Evolutionary conservation across 1,284 basidiomycete species (phyloP).

Genomic region (Tilletia caries): DNA sequence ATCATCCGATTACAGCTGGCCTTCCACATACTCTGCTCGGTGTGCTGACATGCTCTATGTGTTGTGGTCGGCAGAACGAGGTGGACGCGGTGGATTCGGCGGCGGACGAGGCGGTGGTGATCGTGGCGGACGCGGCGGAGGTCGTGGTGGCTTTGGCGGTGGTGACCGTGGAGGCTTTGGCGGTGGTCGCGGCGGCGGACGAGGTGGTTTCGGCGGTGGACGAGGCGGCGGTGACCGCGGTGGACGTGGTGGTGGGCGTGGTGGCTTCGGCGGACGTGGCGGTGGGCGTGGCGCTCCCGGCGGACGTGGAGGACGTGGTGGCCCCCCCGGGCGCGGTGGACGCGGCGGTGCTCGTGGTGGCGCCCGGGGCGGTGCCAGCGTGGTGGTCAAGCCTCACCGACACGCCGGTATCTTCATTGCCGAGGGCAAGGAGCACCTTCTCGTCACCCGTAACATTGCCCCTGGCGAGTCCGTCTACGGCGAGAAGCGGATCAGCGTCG

Average conservation of each 20-base stretch:
- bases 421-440: conserved; percentile 78
- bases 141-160: conserved; percentile 3
- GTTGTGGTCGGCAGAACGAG: neutral
- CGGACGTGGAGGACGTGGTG: conserved; percentile 25
- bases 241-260: conserved; percentile 27
- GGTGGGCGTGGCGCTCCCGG: conserved; percentile 22
- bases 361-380: conserved; percentile 69
- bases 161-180: conserved; percentile 56
- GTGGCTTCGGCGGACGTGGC: conserved; percentile 23
- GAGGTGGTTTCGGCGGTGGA: conserved; percentile 52
- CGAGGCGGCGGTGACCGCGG: conserved; percentile 57
- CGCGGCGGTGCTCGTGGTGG: conserved; percentile 39
- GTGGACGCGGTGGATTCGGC: conserved; percentile 3
- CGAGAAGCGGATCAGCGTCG: conserved; percentile 69
- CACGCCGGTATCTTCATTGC: conserved; percentile 74
- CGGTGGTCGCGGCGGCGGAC: conserved; percentile 26
- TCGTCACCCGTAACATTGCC: conserved; percentile 96
- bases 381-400: conserved; percentile 88
- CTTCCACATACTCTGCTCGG: neutral
- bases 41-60: neutral
- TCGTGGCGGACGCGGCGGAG: conserved; percentile 40
- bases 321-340: conserved; percentile 40
- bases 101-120: conserved; percentile 41
- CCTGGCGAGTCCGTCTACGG: conserved; percentile 98
- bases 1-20: too few species aligned